Evolutionary conservation across 1,284 basidiomycete genomes (phyloP).

Genomic region (Dichomitus squalens): DNA sequence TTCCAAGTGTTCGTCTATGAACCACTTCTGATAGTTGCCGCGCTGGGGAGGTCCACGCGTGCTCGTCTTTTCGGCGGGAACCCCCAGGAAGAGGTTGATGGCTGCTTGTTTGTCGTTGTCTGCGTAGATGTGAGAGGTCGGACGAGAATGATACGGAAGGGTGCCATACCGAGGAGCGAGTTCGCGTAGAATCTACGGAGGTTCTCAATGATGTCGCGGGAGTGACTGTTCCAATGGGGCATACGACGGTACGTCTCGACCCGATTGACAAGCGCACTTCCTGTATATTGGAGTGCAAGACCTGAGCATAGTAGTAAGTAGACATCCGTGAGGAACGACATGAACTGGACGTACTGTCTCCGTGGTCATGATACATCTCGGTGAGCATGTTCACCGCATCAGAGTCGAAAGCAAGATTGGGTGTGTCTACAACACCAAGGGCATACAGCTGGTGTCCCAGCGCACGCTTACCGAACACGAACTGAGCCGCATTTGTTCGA

Average conservation of each 20-base stretch:
- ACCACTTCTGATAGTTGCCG: slow-evolving; percentile 84
- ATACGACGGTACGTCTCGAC: slow-evolving; percentile 97
- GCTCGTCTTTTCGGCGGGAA: slow-evolving; percentile 60
- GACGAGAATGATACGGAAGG: not conserved
- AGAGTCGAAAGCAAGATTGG: slow-evolving; percentile 89
- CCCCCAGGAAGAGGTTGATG: slow-evolving; percentile 95
- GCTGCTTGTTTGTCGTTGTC: slow-evolving; percentile 98
- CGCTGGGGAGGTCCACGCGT: slow-evolving; percentile 47
- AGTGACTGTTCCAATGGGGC: slow-evolving; percentile 98
- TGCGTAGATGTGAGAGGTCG: slow-evolving; percentile 28
- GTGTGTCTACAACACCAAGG: slow-evolving; percentile 84
- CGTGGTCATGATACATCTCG: slow-evolving; percentile 99
- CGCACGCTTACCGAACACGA: slow-evolving; percentile 95
- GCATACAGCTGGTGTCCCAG: slow-evolving; percentile 96
- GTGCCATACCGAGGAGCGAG: slow-evolving; percentile 73
- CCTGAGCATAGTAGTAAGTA: slow-evolving; percentile 47
- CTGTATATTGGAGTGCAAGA: slow-evolving; percentile 95
- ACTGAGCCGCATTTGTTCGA: slow-evolving; percentile 96
- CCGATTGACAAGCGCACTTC: slow-evolving; percentile 94
- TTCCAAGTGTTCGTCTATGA: slow-evolving; percentile 68
- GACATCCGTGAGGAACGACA: not conserved
- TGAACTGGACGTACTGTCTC: slow-evolving; percentile 68
- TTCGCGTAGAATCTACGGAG: slow-evolving; percentile 96
- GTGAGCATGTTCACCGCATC: slow-evolving; percentile 98
- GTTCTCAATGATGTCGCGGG: slow-evolving; percentile 96